phyloP scores from a whole-genome alignment of 352 stramenopile genomes.

The Phytophthora meadii region DNA sequence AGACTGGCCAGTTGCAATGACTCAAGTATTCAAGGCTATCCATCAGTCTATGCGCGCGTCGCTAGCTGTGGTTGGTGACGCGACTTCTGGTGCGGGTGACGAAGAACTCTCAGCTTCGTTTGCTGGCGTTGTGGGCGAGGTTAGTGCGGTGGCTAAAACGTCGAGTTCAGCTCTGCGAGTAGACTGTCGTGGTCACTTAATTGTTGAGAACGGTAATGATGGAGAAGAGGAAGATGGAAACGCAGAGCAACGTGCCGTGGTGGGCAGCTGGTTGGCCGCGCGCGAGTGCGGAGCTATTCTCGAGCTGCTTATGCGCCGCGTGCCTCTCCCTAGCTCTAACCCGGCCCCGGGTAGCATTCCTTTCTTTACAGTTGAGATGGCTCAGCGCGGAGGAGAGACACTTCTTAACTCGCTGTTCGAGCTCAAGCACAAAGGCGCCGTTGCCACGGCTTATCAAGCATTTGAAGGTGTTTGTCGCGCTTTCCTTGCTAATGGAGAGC shows the following conservation, averaged over 20 bases:
- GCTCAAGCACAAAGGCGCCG: constrained; percentile 90
- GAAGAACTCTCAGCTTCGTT: constrained; percentile 70
- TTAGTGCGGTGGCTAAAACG: constrained; percentile 61
- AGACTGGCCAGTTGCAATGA: constrained; percentile 59
- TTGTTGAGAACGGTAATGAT: constrained; percentile 57
- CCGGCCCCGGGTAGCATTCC: constrained; percentile 16
- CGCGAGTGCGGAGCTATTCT: constrained; percentile 85
- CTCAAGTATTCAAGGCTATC: constrained; percentile 58
- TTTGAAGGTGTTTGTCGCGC: constrained; percentile 89
- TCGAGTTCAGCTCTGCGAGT: constrained; percentile 66
- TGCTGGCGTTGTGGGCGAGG: constrained; percentile 70
- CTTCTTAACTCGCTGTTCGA: constrained; percentile 86
- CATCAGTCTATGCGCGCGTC: constrained; percentile 70
- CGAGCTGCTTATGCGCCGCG: constrained; percentile 72
- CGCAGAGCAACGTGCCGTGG: constrained; percentile 76
- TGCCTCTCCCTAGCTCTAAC: constrained; percentile 50
- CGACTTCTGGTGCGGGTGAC: constrained; percentile 68
- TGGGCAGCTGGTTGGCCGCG: constrained; percentile 88
- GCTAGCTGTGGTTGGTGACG: constrained; percentile 77
- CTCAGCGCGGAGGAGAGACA: constrained; percentile 66
- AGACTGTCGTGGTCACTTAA: constrained; percentile 83
- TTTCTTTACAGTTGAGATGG: constrained; percentile 64
- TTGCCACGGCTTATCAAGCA: constrained; percentile 81
- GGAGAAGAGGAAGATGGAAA: constrained; percentile 58
- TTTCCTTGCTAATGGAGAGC: constrained; percentile 72